Conservation (phyloP, 2,329 filamentous ascomycete species). For the Gnomoniopsis smithogilvyi region DNA sequence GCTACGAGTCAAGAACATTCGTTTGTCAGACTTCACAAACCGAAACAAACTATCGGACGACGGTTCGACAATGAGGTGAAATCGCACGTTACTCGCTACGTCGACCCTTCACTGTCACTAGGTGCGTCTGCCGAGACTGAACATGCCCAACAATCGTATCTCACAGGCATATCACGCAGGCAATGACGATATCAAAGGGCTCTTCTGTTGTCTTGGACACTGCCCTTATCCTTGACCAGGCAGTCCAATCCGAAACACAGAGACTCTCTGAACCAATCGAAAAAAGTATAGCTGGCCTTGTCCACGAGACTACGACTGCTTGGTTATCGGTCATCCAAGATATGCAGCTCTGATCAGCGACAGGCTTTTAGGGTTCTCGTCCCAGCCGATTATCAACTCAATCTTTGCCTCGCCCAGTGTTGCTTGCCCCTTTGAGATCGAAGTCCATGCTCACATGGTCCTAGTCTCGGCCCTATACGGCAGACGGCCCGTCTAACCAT, state of each 20-base stretch:
- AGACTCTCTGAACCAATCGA: background rate
- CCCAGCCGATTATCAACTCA: background rate
- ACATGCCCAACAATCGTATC: too few relatives aligned
- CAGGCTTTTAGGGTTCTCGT: background rate
- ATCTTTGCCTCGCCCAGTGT: background rate
- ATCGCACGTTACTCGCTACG: too few relatives aligned
- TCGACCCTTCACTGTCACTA: background rate
- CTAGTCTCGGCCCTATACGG: background rate
- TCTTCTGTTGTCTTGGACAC: background rate
- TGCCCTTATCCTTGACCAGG: background rate
- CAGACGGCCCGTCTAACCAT: background rate
- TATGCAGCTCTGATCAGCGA: background rate
- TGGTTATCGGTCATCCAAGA: background rate
- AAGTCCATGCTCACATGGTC: background rate
- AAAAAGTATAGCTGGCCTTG: background rate
- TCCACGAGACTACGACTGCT: background rate
- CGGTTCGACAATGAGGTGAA: too few relatives aligned
- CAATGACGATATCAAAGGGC: too few relatives aligned
- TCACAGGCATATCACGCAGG: too few relatives aligned
- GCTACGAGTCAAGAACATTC: background rate
- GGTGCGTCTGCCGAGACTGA: too few relatives aligned
- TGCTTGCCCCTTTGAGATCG: background rate
- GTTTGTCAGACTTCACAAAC: background rate
- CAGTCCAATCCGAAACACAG: background rate
- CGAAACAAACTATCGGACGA: background rate